A percentile compares a stretch with the other conserved stretches of the same genome.
phyloP scores from a whole-genome alignment of 2,329 filamentous ascomycete species.

The Phialocephala sp. region DNA sequence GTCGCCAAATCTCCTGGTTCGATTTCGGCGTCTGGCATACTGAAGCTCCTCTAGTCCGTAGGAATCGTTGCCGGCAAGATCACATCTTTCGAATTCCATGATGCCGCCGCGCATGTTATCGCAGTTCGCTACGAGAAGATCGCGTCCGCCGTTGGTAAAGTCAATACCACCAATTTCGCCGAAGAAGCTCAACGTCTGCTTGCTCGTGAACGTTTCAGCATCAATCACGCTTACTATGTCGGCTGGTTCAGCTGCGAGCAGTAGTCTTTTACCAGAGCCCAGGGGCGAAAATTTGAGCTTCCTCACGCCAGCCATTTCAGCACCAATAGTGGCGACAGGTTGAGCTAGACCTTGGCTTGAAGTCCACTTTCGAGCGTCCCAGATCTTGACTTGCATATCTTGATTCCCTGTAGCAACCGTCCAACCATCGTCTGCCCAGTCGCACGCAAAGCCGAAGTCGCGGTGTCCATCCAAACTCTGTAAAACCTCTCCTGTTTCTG shows the following conservation, averaged over 20 bases:
- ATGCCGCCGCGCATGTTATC: constrained; percentile 69
- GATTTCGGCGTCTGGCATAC: neutral
- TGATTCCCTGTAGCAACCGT: constrained; percentile 79
- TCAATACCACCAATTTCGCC: constrained; percentile 74
- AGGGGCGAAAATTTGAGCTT: constrained; percentile 74
- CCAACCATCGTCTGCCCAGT: constrained; percentile 79
- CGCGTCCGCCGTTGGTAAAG: constrained; percentile 70
- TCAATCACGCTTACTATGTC: constrained; percentile 76
- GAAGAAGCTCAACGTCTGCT: constrained; percentile 76
- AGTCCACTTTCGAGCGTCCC: constrained; percentile 75
- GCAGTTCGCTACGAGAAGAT: constrained; percentile 71
- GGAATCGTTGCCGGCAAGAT: constrained; percentile 34
- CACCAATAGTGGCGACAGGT: constrained; percentile 61
- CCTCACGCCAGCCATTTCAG: constrained; percentile 72
- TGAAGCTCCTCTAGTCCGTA: constrained; percentile 29
- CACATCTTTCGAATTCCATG: constrained; percentile 44
- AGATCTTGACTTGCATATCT: constrained; percentile 74
- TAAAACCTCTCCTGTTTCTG: constrained; percentile 66
- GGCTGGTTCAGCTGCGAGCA: constrained; percentile 77
- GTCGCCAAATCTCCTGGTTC: neutral
- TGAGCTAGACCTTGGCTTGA: constrained; percentile 54
- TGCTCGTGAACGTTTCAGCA: constrained; percentile 65
- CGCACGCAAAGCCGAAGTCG: constrained; percentile 78
- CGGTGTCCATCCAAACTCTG: constrained; percentile 61
- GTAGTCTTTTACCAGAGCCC: constrained; percentile 68